Base-by-base conservation (phyloP, 129 eudicot genomes). In the Heracleum sosnowskyi region DNA sequence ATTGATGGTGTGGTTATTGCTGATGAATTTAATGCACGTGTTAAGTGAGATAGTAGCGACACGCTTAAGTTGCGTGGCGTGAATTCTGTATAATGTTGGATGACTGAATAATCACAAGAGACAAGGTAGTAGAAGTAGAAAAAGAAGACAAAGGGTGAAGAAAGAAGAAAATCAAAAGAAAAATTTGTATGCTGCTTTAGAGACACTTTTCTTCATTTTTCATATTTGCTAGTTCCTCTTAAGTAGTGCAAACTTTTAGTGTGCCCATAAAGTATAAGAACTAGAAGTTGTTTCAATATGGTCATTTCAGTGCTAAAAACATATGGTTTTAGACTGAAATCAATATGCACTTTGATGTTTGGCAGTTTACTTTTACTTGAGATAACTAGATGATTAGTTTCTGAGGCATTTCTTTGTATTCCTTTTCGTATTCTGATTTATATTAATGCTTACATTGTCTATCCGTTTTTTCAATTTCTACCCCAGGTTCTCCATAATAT, bases 401-500 rank as follows among this genome's bases (percentile, higher is more conserved):
- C 1, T 10, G 10, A 24, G 31, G 15, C 9, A 12, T 57, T 57
- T 57, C 31, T n/a, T 29, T 64, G 7, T 64, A 4, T 29, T 26
- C 70, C 17, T 26, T 11, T 64, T 5, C 0, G 18, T 44, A 17
- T n/a, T 57, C 34, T 51, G 62, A 62, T 34, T 80, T 66, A 73
- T 26, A 64, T 77, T 66, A 35, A 64, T 71, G 7, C 39, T 11
- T 46, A 75, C 1, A 2, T 69, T 79, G 37, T 66, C 11, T 16
- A 11, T 35, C 29, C 37, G 29, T 33, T 47, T 12, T 35, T 78
- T 42, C 16, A 18, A 55, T 75, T 24, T 41, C 37, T 55, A 44
- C 62, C 79, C 53, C 78, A 94, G 98, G 85, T 91, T 81, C 87
- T 80, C 60, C 98, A 94, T 86, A 94, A 94, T 87, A 88, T 91